Base-by-base conservation (phyloP, 2,329 filamentous ascomycete genomes). In the Whalleya microplaca region DNA sequence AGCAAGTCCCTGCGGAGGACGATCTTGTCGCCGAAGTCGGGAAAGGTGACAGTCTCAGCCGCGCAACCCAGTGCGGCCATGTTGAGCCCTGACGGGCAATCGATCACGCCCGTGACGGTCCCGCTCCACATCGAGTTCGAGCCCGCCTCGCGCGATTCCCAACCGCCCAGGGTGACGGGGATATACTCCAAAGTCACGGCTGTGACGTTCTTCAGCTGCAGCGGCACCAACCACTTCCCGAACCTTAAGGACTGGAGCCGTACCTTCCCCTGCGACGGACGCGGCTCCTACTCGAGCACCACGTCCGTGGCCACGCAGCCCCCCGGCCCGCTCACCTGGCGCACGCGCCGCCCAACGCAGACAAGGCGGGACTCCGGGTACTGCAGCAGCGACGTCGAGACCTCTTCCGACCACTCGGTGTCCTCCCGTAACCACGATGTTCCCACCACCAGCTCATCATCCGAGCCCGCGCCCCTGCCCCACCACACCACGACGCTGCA, bases 361-460 rank as follows among this genome's bases (percentile, higher is more conserved):
- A 65, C 64, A 1, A 75, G 81, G 27, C 76, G 81, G 19, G 82
- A 84, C 64, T 84, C 82, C 2, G 82, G 82, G 7, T 84, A 84
- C 66, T 75, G 75, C 12, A 80, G 73, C 66, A 73, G 78, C n/a
- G 68, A 23, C 12, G 57, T n/a, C n/a, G n/a, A n/a, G n/a, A n/a
- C n/a, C n/a, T n/a, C n/a, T n/a, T n/a, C n/a, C n/a, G n/a, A n/a
- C n/a, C n/a, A n/a, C n/a, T n/a, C n/a, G n/a, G n/a, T n/a, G n/a
- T n/a, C n/a, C n/a, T n/a, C n/a, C n/a, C n/a, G n/a, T n/a, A n/a
- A n/a, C n/a, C 12, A 43, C 20, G n/a, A 29, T 12, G 27, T 12
- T 12, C 12, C 27, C 27, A 12, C 48, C 18, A 16, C n/a, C 8
- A n/a, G 7, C 6, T 45, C 41, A 41, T 20, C 48, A 21, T 32